Base-by-base conservation (phyloP, 2,329 filamentous ascomycete species). In the Paraphoma sp. region DNA sequence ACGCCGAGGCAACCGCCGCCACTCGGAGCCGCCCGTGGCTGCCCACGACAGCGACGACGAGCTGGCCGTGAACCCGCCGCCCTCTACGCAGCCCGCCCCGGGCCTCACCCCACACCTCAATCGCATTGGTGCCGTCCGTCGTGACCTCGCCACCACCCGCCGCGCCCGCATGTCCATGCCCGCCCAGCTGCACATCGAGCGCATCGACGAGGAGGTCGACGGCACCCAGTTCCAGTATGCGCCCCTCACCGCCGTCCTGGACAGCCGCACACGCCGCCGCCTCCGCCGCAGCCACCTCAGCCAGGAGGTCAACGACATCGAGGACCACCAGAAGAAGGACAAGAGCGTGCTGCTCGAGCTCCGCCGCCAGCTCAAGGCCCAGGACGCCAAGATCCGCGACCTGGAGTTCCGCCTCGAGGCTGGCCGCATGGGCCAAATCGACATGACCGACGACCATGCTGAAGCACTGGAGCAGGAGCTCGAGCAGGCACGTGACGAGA, bases 241-340 rank as follows among this genome's bases (percentile, higher is more conserved):
- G 2, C 75, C 75, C 12, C 69, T 77, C 41, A 64, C 61, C 18
- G 69, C 69, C 7, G 69, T 74, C 14, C 60, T 77, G 5, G 72
- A 73, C 30, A 56, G 60, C 43, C 74, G 74, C 54, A 67, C 65
- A 6, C 72, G 69, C 42, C 77, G 76, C 43, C 76, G 78, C 40
- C 74, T 79, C 16, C 75, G 75, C 48, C 77, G 75, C 30, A 78
- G 67, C 64, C 76, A 76, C 48, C 69, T 77, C 6, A 77, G 76
- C 62, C 76, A 80, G 55, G 75, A 78, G 62, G 72, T 79, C 47
- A 78, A 75, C 53, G 65, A 67, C 30, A 71, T 77, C 48, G 73
- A 78, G 23, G 69, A 75, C 46, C 70, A 77, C 57, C 67, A 73
- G 59, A 74, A 72, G 63, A 64, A 75, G 48, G 73, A 76, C 54